Percentiles rank a stretch among this genome's conserved stretches.
Conservation (phyloP, 140 eudicot genomes). For the Oenanthe javanica region DNA sequence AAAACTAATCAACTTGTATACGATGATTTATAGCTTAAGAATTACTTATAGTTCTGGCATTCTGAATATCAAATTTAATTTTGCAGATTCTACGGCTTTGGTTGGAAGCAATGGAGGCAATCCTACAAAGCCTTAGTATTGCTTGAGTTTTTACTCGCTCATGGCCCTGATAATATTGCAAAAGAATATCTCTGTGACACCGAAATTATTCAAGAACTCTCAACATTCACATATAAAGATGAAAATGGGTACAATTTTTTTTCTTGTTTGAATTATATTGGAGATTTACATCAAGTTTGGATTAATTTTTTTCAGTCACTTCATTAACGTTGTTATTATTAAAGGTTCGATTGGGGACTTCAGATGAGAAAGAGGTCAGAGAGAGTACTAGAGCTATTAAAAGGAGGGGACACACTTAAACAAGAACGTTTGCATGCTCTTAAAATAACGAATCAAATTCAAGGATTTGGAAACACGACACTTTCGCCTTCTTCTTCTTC, state of each 20-base stretch:
- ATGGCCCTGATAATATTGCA: slow-evolving; percentile 27
- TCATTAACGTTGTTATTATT: background rate
- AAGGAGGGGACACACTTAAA: slow-evolving; percentile 18
- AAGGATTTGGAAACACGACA: slow-evolving; percentile 19
- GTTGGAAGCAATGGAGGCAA: slow-evolving; percentile 29
- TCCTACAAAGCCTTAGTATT: slow-evolving; percentile 25
- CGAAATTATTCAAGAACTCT: slow-evolving; percentile 15
- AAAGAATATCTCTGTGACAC: slow-evolving; percentile 16
- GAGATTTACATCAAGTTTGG: background rate
- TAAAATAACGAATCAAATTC: slow-evolving; percentile 23
- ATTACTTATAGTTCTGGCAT: too few species aligned
- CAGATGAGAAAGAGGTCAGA: slow-evolving; percentile 18
- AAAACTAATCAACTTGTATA: background rate
- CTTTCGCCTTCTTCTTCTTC: slow-evolving; percentile 5
- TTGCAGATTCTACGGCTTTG: slow-evolving; percentile 12
- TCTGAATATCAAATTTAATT: background rate
- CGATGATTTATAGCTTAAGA: background rate
- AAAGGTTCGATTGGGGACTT: slow-evolving; percentile 25
- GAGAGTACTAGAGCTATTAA: slow-evolving; percentile 19
- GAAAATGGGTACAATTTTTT: slow-evolving; percentile 19
- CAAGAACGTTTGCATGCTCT: slow-evolving; percentile 25
- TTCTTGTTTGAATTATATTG: background rate
- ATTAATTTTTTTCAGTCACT: background rate
- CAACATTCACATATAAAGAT: slow-evolving; percentile 17
- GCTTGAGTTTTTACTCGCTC: slow-evolving; percentile 25